Evolutionary conservation across 768 basidiomycete genomes (phyloP).

Genomic region (Dioszegia hungarica): DNA sequence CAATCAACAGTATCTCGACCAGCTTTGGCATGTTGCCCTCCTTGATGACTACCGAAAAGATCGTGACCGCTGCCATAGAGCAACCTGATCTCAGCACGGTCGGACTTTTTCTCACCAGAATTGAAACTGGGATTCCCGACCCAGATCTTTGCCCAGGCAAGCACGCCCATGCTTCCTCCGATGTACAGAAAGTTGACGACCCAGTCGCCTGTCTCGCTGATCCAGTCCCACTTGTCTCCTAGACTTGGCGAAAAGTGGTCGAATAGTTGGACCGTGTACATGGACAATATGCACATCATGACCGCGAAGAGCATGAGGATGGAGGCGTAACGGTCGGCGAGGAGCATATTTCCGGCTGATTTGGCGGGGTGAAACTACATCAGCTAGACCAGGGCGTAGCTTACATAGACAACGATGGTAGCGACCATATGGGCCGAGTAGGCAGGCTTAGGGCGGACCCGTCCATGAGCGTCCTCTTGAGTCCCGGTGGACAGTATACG

Average conservation of each 20-base stretch:
- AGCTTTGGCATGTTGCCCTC: conserved; percentile 78
- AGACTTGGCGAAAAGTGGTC: conserved; percentile 52
- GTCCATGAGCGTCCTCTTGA: conserved; percentile 52
- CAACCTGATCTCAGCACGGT: conserved; percentile 38
- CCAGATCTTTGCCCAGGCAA: conserved; percentile 90
- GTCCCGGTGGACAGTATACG: conserved; percentile 53
- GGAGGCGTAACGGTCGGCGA: conserved; percentile 77
- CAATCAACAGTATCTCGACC: conserved; percentile 68
- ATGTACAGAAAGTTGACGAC: conserved; percentile 71
- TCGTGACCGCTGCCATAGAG: conserved; percentile 54
- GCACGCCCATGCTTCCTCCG: conserved; percentile 68
- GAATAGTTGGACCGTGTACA: conserved; percentile 74
- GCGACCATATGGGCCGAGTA: conserved; percentile 87
- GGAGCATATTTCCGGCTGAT: conserved; percentile 85
- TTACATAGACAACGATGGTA: conserved; percentile 63
- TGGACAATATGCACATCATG: conserved; percentile 67
- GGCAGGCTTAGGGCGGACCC: conserved; percentile 53
- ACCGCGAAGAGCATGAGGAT: conserved; percentile 59
- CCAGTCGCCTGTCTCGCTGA: conserved; percentile 59
- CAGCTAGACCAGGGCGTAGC: conserved; percentile 40
- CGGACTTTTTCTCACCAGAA: conserved; percentile 56
- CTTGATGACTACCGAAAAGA: conserved; percentile 84
- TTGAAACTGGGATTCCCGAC: conserved; percentile 85
- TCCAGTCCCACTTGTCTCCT: conserved; percentile 37
- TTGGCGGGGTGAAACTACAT: conserved; percentile 90